phyloP scores from a whole-genome alignment of 2,329 filamentous ascomycete genomes.

The Alternaria conjuncta region DNA sequence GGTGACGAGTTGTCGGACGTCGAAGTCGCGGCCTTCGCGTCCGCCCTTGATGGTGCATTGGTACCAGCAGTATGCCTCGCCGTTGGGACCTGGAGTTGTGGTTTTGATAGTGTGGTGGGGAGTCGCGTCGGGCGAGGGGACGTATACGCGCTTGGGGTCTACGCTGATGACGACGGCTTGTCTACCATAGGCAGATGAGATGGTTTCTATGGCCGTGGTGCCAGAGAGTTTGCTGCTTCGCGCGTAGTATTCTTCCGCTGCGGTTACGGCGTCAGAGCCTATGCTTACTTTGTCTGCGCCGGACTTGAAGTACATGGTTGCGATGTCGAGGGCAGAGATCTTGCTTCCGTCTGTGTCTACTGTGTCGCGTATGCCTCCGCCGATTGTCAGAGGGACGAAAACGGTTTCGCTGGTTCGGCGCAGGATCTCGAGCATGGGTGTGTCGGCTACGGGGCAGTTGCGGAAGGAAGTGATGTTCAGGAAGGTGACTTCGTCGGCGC shows the following conservation, averaged over 20 bases:
- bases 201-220: slow-evolving; percentile 92
- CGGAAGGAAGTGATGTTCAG: slow-evolving; percentile 98
- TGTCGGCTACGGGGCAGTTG: slow-evolving; percentile 88
- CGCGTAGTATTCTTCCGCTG: slow-evolving; percentile 88
- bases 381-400: slow-evolving; percentile 94
- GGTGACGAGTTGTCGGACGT: slow-evolving; percentile 84
- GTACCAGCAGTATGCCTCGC: slow-evolving; percentile 91
- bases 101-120: slow-evolving; percentile 79
- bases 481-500: slow-evolving; percentile 96
- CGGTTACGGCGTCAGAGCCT: slow-evolving; percentile 90
- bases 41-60: slow-evolving; percentile 97
- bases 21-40: slow-evolving; percentile 89
- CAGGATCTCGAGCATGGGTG: slow-evolving; percentile 95
- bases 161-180: slow-evolving; percentile 97
- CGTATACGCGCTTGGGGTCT: slow-evolving; percentile 91
- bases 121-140: slow-evolving; percentile 71
- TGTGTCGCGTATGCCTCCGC: slow-evolving; percentile 93
- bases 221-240: slow-evolving; percentile 73
- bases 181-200: slow-evolving; percentile 90
- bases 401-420: slow-evolving; percentile 86
- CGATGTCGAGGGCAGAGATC: slow-evolving; percentile 90
- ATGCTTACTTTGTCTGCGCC: slow-evolving; percentile 98
- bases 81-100: slow-evolving; percentile 70
- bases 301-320: slow-evolving; percentile 95
- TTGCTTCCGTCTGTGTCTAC: slow-evolving; percentile 85